Percentiles rank a stretch among this genome's conserved stretches.
These are phyloP conservation scores for Nannochloris sp. DNA, from an alignment of 139 green algal genomes.

Conservation along the genomic window DNA sequence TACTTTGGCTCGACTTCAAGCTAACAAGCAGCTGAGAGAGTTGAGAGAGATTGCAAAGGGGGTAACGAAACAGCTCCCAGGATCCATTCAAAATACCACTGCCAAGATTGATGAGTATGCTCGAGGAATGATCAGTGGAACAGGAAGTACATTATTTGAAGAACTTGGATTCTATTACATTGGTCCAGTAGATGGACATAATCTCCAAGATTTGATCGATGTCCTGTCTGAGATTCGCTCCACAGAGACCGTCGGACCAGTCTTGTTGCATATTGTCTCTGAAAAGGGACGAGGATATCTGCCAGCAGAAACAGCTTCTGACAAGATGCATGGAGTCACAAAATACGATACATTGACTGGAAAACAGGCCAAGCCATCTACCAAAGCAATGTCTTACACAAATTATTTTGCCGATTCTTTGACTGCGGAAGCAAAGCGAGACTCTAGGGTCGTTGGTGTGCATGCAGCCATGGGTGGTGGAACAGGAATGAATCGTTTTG, in stretches of 20 bases:
- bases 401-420: conserved; percentile 97
- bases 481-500: conserved; percentile 82
- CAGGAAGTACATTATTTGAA: conserved; percentile 92
- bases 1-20: conserved; percentile 77
- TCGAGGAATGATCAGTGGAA: conserved; percentile 94
- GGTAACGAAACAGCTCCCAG: conserved; percentile 93
- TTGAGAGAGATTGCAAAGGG: conserved; percentile 95
- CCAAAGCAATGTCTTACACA: conserved; percentile 80
- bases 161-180: conserved; percentile 99
- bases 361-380: conserved; percentile 70
- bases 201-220: conserved; percentile 79
- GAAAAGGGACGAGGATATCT: conserved; percentile 95
- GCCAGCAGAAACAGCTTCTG: conserved; percentile 83
- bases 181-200: conserved; percentile 95
- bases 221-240: conserved; percentile 86
- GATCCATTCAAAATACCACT: conserved; percentile 80
- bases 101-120: conserved; percentile 99
- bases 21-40: conserved; percentile 88
- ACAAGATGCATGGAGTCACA: conserved; percentile 96
- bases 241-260: conserved; percentile 86
- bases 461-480: conserved; percentile 98
- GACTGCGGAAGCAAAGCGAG: conserved; percentile 84
- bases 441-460: conserved; percentile 85
- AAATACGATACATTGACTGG: conserved; percentile 92
- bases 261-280: conserved; percentile 95